These are phyloP conservation scores for Chaetomium fimeti DNA, from an alignment of 495 filamentous ascomycete species.

Conservation along the genomic window DNA sequence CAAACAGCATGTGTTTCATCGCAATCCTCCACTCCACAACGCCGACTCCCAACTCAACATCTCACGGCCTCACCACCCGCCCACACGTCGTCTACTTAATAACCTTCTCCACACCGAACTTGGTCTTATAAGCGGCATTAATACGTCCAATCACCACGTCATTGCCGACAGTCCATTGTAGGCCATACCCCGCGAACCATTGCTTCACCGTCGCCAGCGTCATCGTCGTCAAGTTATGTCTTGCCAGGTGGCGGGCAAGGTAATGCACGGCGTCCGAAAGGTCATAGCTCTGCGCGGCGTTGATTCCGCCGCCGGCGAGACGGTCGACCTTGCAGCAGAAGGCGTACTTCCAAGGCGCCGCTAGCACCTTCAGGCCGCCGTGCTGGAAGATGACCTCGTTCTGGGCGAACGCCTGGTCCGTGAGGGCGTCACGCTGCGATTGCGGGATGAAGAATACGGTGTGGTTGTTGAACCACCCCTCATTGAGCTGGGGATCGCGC, in stretches of 20 bases:
- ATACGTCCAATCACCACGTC: background rate
- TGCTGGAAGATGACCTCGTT: background rate
- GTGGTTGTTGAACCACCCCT: background rate
- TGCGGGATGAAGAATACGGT: constrained; percentile 8
- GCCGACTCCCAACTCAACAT: too few species aligned
- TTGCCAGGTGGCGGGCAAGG: background rate
- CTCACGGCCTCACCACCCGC: too few species aligned
- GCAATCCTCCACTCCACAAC: too few species aligned
- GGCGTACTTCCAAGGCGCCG: constrained; percentile 1
- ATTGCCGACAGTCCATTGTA: background rate
- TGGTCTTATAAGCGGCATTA: background rate
- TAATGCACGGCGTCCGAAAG: constrained; percentile 5
- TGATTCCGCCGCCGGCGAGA: background rate
- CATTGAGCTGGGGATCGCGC: background rate
- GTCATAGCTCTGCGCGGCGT: background rate
- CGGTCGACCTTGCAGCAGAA: constrained; percentile 4
- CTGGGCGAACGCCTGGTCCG: background rate
- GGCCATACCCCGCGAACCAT: background rate
- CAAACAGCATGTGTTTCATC: too few species aligned
- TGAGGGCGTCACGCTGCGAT: background rate
- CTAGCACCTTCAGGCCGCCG: background rate
- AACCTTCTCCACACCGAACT: background rate
- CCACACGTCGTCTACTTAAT: background rate
- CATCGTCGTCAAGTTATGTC: background rate
- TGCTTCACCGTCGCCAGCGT: background rate